These are phyloP conservation scores for Saccharata proteae DNA, from an alignment of 2,329 filamentous ascomycete species.

Conservation along the genomic window DNA sequence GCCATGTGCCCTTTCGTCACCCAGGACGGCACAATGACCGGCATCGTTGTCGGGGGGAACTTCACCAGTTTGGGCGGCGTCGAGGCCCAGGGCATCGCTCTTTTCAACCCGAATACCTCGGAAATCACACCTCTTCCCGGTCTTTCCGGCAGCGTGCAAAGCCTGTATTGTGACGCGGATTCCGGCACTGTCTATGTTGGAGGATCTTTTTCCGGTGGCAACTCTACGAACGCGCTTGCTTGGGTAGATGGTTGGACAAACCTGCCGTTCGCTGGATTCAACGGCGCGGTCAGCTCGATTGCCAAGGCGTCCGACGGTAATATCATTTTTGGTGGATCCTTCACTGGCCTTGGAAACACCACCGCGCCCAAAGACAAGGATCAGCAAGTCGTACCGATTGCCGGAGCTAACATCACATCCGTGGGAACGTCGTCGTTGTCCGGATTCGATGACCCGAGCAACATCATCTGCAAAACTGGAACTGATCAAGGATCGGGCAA, in stretches of 20 bases:
- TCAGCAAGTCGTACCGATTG: constrained; percentile 72
- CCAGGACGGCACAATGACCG: constrained; percentile 53
- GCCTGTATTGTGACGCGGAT: constrained; percentile 68
- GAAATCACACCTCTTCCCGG: constrained; percentile 65
- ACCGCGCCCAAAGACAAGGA: constrained; percentile 54
- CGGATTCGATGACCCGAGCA: constrained; percentile 64
- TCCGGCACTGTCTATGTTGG: constrained; percentile 80
- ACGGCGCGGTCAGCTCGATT: constrained; percentile 82
- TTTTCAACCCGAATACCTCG: constrained; percentile 64
- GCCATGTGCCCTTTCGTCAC: constrained; percentile 73
- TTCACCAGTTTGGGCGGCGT: constrained; percentile 80
- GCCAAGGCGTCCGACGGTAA: constrained; percentile 66
- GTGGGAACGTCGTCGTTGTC: constrained; percentile 47
- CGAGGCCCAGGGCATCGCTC: constrained; percentile 62
- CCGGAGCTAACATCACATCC: constrained; percentile 60
- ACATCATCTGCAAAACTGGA: constrained; percentile 68
- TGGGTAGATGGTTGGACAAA: constrained; percentile 69
- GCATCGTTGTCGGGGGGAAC: constrained; percentile 81
- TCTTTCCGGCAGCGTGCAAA: constrained; percentile 68
- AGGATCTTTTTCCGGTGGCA: constrained; percentile 65
- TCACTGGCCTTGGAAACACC: constrained; percentile 84
- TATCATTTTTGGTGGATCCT: constrained; percentile 83
- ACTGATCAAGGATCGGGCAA: constrained; percentile 57
- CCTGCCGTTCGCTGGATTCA: constrained; percentile 86
- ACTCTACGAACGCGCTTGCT: constrained; percentile 81